These are phyloP conservation scores for Physcomitrellopsis africana DNA, from an alignment of 225 moss, liverwort and hornwort species.

Conservation along the genomic window DNA sequence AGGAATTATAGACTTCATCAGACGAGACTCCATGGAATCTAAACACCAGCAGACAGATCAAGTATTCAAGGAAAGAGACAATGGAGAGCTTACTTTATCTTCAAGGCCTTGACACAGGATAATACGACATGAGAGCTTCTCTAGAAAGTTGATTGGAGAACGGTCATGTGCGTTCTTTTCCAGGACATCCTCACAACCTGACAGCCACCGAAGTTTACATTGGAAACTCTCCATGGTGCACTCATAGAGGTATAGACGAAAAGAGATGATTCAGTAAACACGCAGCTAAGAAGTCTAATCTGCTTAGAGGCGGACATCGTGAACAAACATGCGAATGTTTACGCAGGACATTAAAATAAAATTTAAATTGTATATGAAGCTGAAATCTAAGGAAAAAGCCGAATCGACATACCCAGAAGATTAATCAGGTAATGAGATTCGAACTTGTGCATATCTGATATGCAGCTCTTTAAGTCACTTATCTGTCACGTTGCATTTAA, in stretches of 20 bases:
- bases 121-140: slow-evolving; percentile 85
- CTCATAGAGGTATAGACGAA: too few species aligned
- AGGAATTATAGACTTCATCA: slow-evolving; percentile 18
- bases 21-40: background rate
- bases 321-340: background rate
- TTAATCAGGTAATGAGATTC: slow-evolving; percentile 73
- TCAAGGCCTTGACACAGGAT: slow-evolving; percentile 96
- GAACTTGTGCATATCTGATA: slow-evolving; percentile 87
- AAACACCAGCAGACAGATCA: too few species aligned
- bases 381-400: slow-evolving; percentile 11
- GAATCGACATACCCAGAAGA: slow-evolving; percentile 56
- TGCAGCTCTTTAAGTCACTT: slow-evolving; percentile 66
- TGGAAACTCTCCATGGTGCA: too few species aligned
- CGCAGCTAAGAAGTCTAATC: background rate
- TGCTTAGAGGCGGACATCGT: background rate
- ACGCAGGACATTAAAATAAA: slow-evolving; percentile 6
- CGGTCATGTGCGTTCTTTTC: slow-evolving; percentile 63
- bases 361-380: background rate
- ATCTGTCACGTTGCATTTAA: slow-evolving; percentile 46
- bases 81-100: slow-evolving; percentile 59
- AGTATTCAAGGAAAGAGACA: slow-evolving; percentile 6
- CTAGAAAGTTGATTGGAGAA: slow-evolving; percentile 89
- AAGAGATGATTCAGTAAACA: background rate
- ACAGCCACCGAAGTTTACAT: background rate
- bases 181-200: slow-evolving; percentile 52